phyloP scores from a whole-genome alignment of 805 yeast species.

The Yarrowia alimentaria region DNA sequence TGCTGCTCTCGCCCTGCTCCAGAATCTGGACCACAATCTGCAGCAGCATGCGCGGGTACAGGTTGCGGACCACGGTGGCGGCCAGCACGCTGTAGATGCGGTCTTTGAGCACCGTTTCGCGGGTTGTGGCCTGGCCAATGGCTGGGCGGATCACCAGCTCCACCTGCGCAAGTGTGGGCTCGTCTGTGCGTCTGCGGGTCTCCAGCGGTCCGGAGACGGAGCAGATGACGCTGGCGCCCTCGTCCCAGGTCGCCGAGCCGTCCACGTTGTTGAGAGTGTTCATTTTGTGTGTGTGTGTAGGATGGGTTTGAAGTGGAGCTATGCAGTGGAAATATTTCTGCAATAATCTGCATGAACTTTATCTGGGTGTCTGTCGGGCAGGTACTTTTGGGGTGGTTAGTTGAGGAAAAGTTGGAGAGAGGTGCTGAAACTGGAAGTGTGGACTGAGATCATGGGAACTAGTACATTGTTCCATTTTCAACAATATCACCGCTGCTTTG shows the following conservation, averaged over 20 bases:
- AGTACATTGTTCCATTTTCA: too few species aligned
- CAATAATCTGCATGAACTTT: slow-evolving; percentile 12
- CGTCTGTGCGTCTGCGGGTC: slow-evolving; percentile 75
- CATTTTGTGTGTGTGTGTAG: neutral
- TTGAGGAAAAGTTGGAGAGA: too few species aligned
- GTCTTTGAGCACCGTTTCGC: slow-evolving; percentile 77
- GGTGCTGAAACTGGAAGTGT: too few species aligned
- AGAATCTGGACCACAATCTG: slow-evolving; percentile 67
- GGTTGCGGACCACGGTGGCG: slow-evolving; percentile 56
- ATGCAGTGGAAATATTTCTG: slow-evolving; percentile 10
- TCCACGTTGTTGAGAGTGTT: slow-evolving; percentile 48
- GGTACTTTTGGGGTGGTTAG: too few species aligned
- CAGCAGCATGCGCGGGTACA: slow-evolving; percentile 76
- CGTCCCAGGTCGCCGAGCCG: slow-evolving; percentile 67
- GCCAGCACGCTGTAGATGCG: slow-evolving; percentile 61
- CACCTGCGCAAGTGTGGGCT: slow-evolving; percentile 72
- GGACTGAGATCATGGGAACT: too few species aligned
- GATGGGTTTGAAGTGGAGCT: too few species aligned
- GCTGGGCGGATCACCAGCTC: slow-evolving; percentile 80
- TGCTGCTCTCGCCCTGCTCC: slow-evolving; percentile 49
- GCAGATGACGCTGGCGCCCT: slow-evolving; percentile 61
- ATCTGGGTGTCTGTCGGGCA: slow-evolving; percentile 2
- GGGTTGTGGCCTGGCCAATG: slow-evolving; percentile 65
- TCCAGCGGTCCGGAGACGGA: slow-evolving; percentile 93
- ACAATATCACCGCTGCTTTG: too few species aligned